Evolutionary conservation across 345 rosid genomes (phyloP).

Genomic region (Crucihimalaya himalaica): DNA sequence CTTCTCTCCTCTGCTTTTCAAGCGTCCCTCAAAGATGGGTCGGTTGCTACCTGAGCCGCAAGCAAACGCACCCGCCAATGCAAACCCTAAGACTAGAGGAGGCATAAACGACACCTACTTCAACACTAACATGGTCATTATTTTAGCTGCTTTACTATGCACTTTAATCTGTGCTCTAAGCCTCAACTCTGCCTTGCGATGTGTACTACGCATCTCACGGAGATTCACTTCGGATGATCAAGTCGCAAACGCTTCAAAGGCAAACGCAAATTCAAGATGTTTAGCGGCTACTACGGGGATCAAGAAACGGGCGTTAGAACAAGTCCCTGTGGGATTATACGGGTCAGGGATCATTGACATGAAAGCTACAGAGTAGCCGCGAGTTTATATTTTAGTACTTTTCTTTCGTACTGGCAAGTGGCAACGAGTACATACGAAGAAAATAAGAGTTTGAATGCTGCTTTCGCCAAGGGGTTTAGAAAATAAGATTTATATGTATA

Average conservation of each 20-base stretch:
- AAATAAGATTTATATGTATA: too few relatives aligned
- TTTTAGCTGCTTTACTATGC: conserved; percentile 66
- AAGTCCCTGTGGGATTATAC: conserved; percentile 54
- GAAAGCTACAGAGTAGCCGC: conserved; percentile 61
- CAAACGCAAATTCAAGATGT: conserved; percentile 30
- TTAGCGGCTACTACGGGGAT: conserved; percentile 50
- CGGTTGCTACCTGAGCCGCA: conserved; percentile 32
- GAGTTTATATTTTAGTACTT: too few relatives aligned
- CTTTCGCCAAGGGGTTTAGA: too few relatives aligned
- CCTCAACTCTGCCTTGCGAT: conserved; percentile 61
- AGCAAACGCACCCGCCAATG: conserved; percentile 21
- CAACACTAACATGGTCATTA: conserved; percentile 78
- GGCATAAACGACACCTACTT: conserved; percentile 44
- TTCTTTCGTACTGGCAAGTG: too few relatives aligned
- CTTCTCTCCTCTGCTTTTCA: conserved; percentile 12
- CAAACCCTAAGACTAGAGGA: conserved; percentile 28
- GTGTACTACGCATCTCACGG: conserved; percentile 59
- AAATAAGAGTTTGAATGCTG: too few relatives aligned
- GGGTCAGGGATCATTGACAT: conserved; percentile 43
- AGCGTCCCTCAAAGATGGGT: conserved; percentile 23
- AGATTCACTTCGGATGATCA: conserved; percentile 42
- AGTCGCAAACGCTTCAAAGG: conserved; percentile 34
- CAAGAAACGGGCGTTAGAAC: conserved; percentile 56
- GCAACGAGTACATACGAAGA: too few relatives aligned
- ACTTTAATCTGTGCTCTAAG: conserved; percentile 71